Base-by-base conservation (phyloP, 805 yeast species). In the Saturnispora sekii region DNA sequence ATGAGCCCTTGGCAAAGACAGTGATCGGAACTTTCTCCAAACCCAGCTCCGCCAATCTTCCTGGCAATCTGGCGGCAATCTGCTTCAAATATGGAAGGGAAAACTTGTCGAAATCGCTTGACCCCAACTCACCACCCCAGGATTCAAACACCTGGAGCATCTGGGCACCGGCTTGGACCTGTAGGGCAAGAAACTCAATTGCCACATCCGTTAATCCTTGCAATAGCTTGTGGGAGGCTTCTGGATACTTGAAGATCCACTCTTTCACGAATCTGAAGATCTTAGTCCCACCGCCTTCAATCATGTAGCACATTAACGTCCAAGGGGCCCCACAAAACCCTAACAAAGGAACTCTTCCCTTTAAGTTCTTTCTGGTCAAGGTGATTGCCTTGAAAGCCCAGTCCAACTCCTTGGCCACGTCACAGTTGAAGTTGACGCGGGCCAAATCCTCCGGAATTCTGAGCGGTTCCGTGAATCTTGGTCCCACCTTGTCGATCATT, bases 241-340 rank as follows among this genome's bases (percentile, higher is more conserved):
- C 76, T 26, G 94, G 84, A 60, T 79, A 78, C 57, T 75, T 77
- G 69, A 81, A 93, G 48, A 93, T 72, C 96, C 97, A 89, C 61
- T 86, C 83, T 63, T 89, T 87, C 43, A 87, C 96, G 58, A 74
- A 88, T 60, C 96, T 74, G 69, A 85, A 93, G 72, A 90, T 72
- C 60, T 84, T 84, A 6, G 96, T 81, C 14, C 97, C 96, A 53
- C 95, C 96, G 43, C 98, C 98, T 66, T 93, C 98, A 48, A 88
- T 79, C 96, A 93, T 93, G 67, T 93, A 93, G 32, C 89, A 96
- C 68, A 93, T 72, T 48, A 93, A 68, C 10, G 98, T 93, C 96
- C 97, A 93, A 46, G 98, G 98, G 8, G 95, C 96, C 44, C 98
- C 98, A 53, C 88, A 84, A 66, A 93, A 93, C 3, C 98, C 98